These are phyloP conservation scores for Astragalus glycyphyllos DNA, from an alignment of 306 rosid species.

Conservation along the genomic window DNA sequence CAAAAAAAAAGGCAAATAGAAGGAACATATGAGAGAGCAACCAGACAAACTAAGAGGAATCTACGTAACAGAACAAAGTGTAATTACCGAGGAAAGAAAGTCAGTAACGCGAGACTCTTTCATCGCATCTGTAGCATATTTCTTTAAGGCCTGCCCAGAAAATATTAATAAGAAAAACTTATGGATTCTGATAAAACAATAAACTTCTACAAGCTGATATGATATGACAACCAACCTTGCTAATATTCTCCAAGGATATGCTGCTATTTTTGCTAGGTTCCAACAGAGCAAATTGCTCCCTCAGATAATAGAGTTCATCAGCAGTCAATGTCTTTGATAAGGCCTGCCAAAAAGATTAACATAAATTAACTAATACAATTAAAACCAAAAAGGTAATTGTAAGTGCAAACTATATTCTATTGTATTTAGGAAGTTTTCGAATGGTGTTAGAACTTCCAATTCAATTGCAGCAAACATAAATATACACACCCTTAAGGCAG, in stretches of 20 bases:
- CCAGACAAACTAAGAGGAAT: conserved; percentile 23
- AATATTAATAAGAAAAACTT: conserved; percentile 37
- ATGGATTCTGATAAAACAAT: conserved; percentile 19
- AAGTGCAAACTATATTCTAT: conserved; percentile 12
- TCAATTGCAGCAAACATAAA: conserved; percentile 27
- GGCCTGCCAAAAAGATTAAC: conserved; percentile 66
- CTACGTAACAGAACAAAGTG: conserved; percentile 31
- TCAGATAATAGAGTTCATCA: conserved; percentile 87
- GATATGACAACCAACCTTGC: conserved; percentile 55
- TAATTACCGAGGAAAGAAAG: conserved; percentile 74
- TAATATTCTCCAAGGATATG: conserved; percentile 76
- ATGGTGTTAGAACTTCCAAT: conserved; percentile 33
- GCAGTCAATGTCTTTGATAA: conserved; percentile 88
- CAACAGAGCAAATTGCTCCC: conserved; percentile 81
- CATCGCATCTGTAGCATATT: conserved; percentile 92
- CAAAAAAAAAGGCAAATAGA: conserved; percentile 43
- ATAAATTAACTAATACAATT: conserved; percentile 38
- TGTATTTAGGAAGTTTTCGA: neutral
- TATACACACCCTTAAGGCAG: conserved; percentile 91
- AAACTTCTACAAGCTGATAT: conserved; percentile 6
- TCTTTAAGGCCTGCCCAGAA: conserved; percentile 73
- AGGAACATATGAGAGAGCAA: conserved; percentile 36
- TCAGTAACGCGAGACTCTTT: conserved; percentile 87
- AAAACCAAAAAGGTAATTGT: neutral
- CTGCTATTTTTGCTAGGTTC: conserved; percentile 89